Percentiles rank a stretch among this genome's conserved stretches.
These are phyloP conservation scores for Evansstolkia leycettana DNA, from an alignment of 495 filamentous ascomycete species.

Conservation along the genomic window DNA sequence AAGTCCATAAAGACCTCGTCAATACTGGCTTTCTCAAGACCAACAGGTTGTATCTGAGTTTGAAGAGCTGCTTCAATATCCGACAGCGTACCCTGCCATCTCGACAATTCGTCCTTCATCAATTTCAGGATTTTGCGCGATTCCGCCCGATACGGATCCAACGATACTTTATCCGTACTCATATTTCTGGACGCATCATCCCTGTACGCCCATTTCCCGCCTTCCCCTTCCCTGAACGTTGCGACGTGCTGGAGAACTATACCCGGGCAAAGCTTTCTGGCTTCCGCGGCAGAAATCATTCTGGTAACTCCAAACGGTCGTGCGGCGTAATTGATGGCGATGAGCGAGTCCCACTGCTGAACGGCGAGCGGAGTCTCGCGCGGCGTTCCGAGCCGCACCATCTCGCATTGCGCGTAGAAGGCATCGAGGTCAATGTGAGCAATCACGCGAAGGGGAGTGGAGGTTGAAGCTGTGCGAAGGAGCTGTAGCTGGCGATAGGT, in stretches of 20 bases:
- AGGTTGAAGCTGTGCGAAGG: conserved; percentile 54
- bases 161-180: conserved; percentile 77
- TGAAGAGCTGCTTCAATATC: conserved; percentile 17
- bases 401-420: conserved; percentile 96
- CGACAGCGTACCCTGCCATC: conserved; percentile 15
- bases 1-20: conserved; percentile 90
- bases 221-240: conserved; percentile 86
- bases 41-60: conserved; percentile 40
- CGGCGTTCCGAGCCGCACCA: conserved; percentile 64
- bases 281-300: conserved; percentile 63
- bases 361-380: conserved; percentile 78
- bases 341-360: conserved; percentile 69
- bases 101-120: conserved; percentile 60
- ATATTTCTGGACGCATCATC: conserved; percentile 66
- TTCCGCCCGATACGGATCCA: conserved; percentile 85
- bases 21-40: conserved; percentile 83
- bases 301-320: conserved; percentile 65
- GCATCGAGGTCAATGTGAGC: conserved; percentile 94
- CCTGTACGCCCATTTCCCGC: conserved; percentile 73
- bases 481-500: conserved; percentile 74
- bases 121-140: conserved; percentile 68
- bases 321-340: conserved; percentile 92
- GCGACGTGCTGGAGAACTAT: conserved; percentile 86
- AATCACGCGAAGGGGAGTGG: conserved; percentile 72
- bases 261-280: conserved; percentile 77